Evolutionary conservation across 352 stramenopile species (phyloP).

Genomic region (Pythium coloratum): DNA sequence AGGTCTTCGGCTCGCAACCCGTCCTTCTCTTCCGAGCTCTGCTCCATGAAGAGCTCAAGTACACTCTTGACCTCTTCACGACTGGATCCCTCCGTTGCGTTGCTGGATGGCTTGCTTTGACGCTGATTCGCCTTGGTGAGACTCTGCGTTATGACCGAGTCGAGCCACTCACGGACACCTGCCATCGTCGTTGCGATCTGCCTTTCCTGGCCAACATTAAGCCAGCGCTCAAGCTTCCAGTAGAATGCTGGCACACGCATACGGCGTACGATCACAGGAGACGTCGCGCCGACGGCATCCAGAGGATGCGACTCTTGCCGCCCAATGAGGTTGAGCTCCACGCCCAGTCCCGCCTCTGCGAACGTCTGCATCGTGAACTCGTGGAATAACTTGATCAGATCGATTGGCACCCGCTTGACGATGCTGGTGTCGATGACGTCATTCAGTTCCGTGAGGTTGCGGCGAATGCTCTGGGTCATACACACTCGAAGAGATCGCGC

Average conservation of each 20-base stretch:
- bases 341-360: conserved; percentile 42
- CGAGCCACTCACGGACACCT: conserved; percentile 38
- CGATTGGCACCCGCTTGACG: background rate
- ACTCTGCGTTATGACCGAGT: conserved; percentile 38
- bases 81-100: background rate
- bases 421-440: conserved; percentile 2
- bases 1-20: conserved; percentile 48
- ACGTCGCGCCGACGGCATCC: conserved; percentile 36
- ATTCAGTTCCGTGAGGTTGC: background rate
- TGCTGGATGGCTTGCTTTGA: background rate
- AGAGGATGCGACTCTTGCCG: conserved; percentile 38
- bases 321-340: conserved; percentile 40
- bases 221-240: conserved; percentile 50
- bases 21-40: conserved; percentile 14
- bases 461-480: conserved; percentile 14
- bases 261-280: conserved; percentile 32
- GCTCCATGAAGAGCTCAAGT: conserved; percentile 14
- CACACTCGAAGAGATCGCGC: conserved; percentile 20
- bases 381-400: conserved; percentile 36
- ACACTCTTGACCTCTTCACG: conserved; percentile 9
- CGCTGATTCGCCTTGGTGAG: conserved; percentile 17
- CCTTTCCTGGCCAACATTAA: conserved; percentile 42
- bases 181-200: conserved; percentile 27
- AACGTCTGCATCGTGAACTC: conserved; percentile 52
- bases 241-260: conserved; percentile 47